A percentile compares a stretch with the other conserved stretches of the same genome.
Evolutionary conservation across 2,329 filamentous ascomycete species (phyloP).

Genomic region (Aspergillus candidus): DNA sequence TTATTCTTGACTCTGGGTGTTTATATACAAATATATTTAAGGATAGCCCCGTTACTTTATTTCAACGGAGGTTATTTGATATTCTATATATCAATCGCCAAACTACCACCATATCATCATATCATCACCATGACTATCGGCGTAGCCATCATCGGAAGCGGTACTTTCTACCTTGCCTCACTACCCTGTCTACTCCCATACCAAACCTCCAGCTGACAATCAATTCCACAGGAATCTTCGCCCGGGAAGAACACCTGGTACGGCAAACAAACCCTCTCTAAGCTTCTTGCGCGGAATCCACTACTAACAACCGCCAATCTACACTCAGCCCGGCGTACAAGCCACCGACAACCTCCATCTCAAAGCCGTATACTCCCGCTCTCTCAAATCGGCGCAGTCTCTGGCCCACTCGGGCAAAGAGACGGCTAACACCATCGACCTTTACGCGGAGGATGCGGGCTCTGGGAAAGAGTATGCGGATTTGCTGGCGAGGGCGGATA

Average conservation of each 20-base stretch:
- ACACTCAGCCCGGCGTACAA: constrained; percentile 45
- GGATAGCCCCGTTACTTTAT: no score
- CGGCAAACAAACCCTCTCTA: not conserved
- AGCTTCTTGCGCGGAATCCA: not conserved
- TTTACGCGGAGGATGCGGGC: constrained; percentile 52
- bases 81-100: not conserved
- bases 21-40: not conserved
- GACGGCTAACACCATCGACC: constrained; percentile 34
- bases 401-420: constrained; percentile 23
- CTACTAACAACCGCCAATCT: not conserved
- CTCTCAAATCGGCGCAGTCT: constrained; percentile 47
- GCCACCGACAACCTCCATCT: constrained; percentile 41
- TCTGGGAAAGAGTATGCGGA: constrained; percentile 41
- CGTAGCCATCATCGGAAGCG: constrained; percentile 51
- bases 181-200: not conserved
- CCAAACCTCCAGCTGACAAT: constrained; percentile 1
- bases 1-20: not conserved
- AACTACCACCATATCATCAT: not conserved
- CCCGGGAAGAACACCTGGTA: constrained; percentile 51
- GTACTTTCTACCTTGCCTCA: constrained; percentile 19
- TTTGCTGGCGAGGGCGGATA: constrained; percentile 44
- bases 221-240: constrained; percentile 46
- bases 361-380: constrained; percentile 56
- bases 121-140: constrained; percentile 33
- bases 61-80: not conserved